Conservation (phyloP, 129 eudicot genomes). For the Oenanthe sinensis region DNA sequence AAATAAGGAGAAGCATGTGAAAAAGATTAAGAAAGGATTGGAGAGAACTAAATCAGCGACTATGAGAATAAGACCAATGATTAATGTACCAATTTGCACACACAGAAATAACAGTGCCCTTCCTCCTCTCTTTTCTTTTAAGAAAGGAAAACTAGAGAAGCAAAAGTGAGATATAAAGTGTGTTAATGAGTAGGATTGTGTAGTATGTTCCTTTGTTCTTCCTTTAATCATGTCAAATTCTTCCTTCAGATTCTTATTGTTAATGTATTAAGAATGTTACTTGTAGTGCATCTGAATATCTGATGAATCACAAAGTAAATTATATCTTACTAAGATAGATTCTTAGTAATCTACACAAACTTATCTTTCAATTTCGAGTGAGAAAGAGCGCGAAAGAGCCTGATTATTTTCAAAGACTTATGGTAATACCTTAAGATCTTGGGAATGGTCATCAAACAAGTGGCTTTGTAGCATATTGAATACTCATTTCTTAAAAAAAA, state of each 20-base stretch:
- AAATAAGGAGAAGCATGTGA: slow-evolving; percentile 39
- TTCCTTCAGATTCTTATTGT: background rate
- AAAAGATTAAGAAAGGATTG: slow-evolving; percentile 49
- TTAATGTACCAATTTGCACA: slow-evolving; percentile 61
- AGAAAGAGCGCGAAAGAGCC: no score
- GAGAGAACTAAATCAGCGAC: slow-evolving; percentile 79
- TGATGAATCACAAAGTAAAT: background rate
- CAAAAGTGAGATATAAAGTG: background rate
- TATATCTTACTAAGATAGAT: background rate
- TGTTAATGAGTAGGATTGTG: slow-evolving; percentile 2
- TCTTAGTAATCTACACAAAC: background rate
- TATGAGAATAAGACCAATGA: slow-evolving; percentile 64
- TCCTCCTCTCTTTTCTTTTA: slow-evolving; percentile 64
- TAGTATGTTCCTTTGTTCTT: background rate
- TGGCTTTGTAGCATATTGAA: background rate
- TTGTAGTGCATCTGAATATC: background rate
- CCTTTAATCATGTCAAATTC: background rate
- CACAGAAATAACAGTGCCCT: slow-evolving; percentile 45
- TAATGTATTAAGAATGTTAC: background rate
- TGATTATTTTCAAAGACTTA: no score
- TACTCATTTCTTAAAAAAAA: background rate
- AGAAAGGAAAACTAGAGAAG: slow-evolving; percentile 54
- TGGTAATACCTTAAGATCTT: no score
- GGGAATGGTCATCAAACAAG: no score
- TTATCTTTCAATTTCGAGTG: background rate